A percentile compares a stretch with the other conserved stretches of the same genome.
phyloP scores from a whole-genome alignment of 2,329 filamentous ascomycete species.

The Fusarium phyllophilum region DNA sequence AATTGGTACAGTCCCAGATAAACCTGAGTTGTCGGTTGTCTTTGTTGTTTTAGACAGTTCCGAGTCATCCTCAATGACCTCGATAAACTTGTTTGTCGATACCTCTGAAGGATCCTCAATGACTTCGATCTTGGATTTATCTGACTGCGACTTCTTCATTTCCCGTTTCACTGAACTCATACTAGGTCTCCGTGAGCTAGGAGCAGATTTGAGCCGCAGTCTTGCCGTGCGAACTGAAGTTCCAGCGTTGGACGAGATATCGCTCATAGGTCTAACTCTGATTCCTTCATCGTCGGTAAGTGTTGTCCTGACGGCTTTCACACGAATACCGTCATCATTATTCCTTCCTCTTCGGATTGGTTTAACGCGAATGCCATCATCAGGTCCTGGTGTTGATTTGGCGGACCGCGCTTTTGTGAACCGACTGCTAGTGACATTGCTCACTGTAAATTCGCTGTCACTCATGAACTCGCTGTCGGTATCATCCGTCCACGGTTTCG shows the following conservation, averaged over 20 bases:
- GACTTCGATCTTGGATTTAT: constrained; percentile 22
- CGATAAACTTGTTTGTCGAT: constrained; percentile 20
- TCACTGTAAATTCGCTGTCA: constrained; percentile 47
- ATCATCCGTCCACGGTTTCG: constrained; percentile 41
- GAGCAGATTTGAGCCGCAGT: constrained; percentile 44
- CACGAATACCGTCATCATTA: constrained; percentile 50
- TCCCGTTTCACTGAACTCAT: constrained; percentile 46
- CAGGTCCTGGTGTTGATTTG: constrained; percentile 42
- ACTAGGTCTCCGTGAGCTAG: constrained; percentile 39
- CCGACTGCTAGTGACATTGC: constrained; percentile 37
- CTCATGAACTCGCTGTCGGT: constrained; percentile 44
- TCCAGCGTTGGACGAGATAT: constrained; percentile 41
- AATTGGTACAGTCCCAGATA: constrained; percentile 26
- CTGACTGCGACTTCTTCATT: constrained; percentile 34
- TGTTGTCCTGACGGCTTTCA: constrained; percentile 40
- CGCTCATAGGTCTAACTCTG: constrained; percentile 46
- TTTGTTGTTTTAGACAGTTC: constrained; percentile 35
- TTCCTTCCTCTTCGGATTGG: constrained; percentile 49
- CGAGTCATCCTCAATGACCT: constrained; percentile 29
- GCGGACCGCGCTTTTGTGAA: constrained; percentile 35
- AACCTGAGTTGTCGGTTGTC: constrained; percentile 7
- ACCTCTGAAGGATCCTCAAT: constrained; percentile 23
- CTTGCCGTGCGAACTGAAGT: constrained; percentile 41
- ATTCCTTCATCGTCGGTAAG: constrained; percentile 47
- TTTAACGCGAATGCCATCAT: constrained; percentile 58